Base-by-base conservation (phyloP, 768 basidiomycete genomes). In the Agaricus sinodeliciosus region DNA sequence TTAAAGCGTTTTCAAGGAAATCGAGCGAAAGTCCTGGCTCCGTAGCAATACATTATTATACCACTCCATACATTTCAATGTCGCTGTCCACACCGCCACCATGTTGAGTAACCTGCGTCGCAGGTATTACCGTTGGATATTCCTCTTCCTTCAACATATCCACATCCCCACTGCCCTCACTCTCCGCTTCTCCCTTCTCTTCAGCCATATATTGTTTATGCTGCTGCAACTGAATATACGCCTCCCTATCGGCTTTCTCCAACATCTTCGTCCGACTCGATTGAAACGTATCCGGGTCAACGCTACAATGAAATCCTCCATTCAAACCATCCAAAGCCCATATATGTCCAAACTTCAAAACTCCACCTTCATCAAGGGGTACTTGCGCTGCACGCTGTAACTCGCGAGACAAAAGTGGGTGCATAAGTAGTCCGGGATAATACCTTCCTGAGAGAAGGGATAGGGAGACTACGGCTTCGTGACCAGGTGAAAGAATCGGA, bases 401-500 rank as follows among this genome's bases (percentile, higher is more conserved):
- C 18, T 58, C 59, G 3, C 68, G 64, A 11, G 65, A 65, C 16
- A 90, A 66, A 34, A 83, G 69, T 1, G 86, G 86, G 60, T 90
- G 87, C 18, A 70, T 62, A 19, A 90, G 73, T 34, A 93, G 72
- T 5, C 74, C 69, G 4, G 90, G 86, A 62, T 93, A 93, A 64
- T 93, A 93, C 51, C 91, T 75, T 28, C 91, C 91, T 28, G 81
- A 81, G 55, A 94, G 74, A 43, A 90, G 70, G 34, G 81, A 78
- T 39, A 91, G 72, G 2, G 81, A 81, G n/a, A 90, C 57, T 16
- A 86, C 77, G 13, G 77, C 77, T 65, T 91, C 87, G 55, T 78
- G 64, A 0, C 78, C 84, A 6, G 80, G 70, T 2, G 72, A 61
- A 12, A 90, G 72, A 51, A 93, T 82, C 0, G 79, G 73, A 15